Evolutionary conservation across 305 asterid genomes (phyloP).

Genomic region (Solanum hybrid): DNA sequence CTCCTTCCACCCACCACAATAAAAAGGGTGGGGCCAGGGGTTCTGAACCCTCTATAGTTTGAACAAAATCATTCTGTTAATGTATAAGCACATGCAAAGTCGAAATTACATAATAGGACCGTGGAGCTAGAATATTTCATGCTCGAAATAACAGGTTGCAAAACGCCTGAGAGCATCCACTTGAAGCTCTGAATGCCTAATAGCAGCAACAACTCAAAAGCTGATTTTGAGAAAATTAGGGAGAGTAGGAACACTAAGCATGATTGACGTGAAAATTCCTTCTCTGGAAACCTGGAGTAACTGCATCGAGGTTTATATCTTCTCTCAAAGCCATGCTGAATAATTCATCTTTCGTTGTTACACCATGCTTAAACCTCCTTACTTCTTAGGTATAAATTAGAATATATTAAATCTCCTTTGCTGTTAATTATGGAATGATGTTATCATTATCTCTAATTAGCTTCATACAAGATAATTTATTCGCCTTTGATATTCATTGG

Average conservation of each 20-base stretch:
- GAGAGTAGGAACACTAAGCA: neutral
- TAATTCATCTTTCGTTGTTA: neutral
- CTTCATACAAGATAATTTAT: neutral
- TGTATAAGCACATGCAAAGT: neutral
- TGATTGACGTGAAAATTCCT: neutral
- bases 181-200: neutral
- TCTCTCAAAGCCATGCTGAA: neutral
- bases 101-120: neutral
- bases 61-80: neutral
- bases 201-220: neutral
- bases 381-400: neutral
- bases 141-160: neutral
- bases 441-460: neutral
- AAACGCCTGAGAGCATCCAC: neutral
- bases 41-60: neutral
- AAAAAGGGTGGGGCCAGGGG: neutral
- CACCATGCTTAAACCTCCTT: neutral
- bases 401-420: neutral
- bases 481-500: neutral
- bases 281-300: neutral
- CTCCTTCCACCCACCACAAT: neutral
- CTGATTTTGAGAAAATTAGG: neutral
- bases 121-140: neutral
- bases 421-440: neutral
- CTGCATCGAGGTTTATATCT: neutral